Conservation (phyloP, 2,329 filamentous ascomycete species). For the Ceratocystis eucalypticola region DNA sequence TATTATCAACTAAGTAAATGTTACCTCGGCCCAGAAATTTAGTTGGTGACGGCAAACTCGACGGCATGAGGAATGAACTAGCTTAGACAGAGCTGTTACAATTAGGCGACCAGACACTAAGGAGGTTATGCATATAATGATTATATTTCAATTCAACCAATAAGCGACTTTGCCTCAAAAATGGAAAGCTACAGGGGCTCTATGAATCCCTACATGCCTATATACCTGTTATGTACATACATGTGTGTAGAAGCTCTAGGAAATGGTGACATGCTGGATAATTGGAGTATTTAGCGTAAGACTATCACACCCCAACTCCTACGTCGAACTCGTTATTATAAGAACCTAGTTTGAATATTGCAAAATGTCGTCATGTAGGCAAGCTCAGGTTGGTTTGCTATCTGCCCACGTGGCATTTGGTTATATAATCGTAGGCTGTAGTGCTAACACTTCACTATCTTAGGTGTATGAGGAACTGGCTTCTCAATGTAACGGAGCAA, state of each 20-base stretch:
- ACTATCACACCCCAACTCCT: not conserved
- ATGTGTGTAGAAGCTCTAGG: not conserved
- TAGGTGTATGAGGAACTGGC: slow-evolving; percentile 31
- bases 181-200: not conserved
- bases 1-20: not conserved
- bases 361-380: not conserved
- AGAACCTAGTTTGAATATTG: not conserved
- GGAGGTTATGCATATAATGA: not conserved
- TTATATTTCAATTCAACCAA: not conserved
- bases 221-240: not conserved
- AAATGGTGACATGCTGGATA: not conserved
- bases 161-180: not conserved
- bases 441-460: not conserved
- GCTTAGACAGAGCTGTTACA: not conserved
- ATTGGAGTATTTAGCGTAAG: not conserved
- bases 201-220: not conserved
- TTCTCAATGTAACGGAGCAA: slow-evolving; percentile 29
- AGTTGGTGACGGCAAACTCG: not conserved
- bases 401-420: not conserved
- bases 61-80: not conserved
- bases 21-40: slow-evolving; percentile 1
- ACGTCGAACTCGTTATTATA: not conserved
- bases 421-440: not conserved
- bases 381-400: slow-evolving; percentile 4
- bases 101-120: not conserved